Evolutionary conservation across 2,329 filamentous ascomycete genomes (phyloP).

Genomic region (Botrytis sinoallii): DNA sequence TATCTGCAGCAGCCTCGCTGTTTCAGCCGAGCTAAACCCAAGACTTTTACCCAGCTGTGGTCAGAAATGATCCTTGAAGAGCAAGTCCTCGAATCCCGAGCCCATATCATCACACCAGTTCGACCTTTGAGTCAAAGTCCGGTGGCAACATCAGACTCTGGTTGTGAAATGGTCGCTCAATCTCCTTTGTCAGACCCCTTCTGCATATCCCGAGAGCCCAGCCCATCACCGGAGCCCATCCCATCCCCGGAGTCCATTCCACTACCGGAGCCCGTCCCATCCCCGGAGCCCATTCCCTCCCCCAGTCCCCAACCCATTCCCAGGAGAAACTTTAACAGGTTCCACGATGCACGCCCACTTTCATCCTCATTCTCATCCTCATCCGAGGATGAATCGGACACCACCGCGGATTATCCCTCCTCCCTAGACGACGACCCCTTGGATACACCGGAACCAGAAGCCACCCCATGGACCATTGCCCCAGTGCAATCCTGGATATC

Average conservation of each 20-base stretch:
- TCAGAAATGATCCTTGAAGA: background rate
- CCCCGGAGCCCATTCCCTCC: background rate
- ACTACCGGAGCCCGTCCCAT: too few relatives aligned
- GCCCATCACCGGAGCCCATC: background rate
- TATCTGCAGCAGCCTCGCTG: background rate
- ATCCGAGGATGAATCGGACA: background rate
- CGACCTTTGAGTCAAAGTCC: background rate
- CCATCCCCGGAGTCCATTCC: too few relatives aligned
- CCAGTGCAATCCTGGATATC: constrained; percentile 3
- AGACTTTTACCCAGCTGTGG: background rate
- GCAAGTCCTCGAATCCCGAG: background rate
- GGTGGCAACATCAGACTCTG: constrained; percentile 7
- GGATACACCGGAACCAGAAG: background rate
- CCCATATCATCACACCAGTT: constrained; percentile 8
- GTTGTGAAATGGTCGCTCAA: background rate
- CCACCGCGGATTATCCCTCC: background rate
- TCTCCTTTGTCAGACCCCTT: constrained; percentile 4
- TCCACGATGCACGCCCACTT: background rate
- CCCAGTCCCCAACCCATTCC: background rate
- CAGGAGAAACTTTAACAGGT: background rate
- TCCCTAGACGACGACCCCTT: background rate
- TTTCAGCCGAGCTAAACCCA: background rate
- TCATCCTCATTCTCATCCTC: background rate
- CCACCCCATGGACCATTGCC: background rate
- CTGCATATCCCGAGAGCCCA: background rate